These are phyloP conservation scores for Candida fluviatilis DNA, from an alignment of 805 yeast species.

Conservation along the genomic window DNA sequence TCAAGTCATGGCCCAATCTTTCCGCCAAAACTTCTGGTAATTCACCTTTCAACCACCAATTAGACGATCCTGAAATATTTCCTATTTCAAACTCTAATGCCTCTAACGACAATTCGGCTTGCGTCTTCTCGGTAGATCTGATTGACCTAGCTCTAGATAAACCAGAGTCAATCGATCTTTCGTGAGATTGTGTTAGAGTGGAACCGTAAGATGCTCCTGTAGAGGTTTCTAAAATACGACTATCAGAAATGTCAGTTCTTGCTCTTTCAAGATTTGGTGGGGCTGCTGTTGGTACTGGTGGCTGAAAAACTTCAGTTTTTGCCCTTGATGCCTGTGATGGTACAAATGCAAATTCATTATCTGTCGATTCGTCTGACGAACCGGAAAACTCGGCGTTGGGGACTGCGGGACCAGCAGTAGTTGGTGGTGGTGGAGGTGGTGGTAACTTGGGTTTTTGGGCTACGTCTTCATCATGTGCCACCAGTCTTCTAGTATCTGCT, in stretches of 20 bases:
- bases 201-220: slow-evolving; percentile 13
- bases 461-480: no score
- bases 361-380: slow-evolving; percentile 4
- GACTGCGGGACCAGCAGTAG: slow-evolving; percentile 12
- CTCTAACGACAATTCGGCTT: slow-evolving; percentile 23
- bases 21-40: slow-evolving; percentile 51
- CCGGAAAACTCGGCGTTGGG: slow-evolving; percentile 11
- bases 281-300: slow-evolving; percentile 5
- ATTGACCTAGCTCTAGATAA: slow-evolving; percentile 12
- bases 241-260: slow-evolving; percentile 9
- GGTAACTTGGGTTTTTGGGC: no score
- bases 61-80: slow-evolving; percentile 21
- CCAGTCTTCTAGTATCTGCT: slow-evolving; percentile 7
- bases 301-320: slow-evolving; percentile 7
- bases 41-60: slow-evolving; percentile 67
- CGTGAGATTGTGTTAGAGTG: not conserved
- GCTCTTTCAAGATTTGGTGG: slow-evolving; percentile 10
- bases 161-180: slow-evolving; percentile 13
- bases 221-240: slow-evolving; percentile 4
- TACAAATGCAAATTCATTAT: slow-evolving; percentile 24
- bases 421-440: slow-evolving; percentile 8
- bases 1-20: slow-evolving; percentile 44
- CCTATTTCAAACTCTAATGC: slow-evolving; percentile 28
- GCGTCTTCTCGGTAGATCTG: slow-evolving; percentile 17
- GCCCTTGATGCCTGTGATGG: slow-evolving; percentile 10